Evolutionary conservation across 2,329 filamentous ascomycete species (phyloP).

Genomic region (Talaromyces funiculosus): DNA sequence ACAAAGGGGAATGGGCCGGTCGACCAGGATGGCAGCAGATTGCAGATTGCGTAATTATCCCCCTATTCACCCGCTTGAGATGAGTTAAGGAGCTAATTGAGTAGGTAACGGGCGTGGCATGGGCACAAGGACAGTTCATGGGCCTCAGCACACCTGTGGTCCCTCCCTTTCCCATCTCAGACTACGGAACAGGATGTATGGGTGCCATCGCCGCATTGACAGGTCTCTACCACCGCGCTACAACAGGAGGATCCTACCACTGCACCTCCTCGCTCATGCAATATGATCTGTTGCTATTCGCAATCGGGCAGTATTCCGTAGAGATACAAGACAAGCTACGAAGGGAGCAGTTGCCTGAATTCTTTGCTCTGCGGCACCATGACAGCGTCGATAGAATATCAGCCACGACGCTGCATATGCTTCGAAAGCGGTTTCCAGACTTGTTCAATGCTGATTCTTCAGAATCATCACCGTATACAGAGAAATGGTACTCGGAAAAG

Average conservation of each 20-base stretch:
- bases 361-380: constrained; percentile 54
- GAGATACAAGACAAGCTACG: constrained; percentile 50
- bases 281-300: constrained; percentile 62
- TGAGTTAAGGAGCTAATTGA: neutral
- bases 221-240: constrained; percentile 59
- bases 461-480: constrained; percentile 38
- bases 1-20: constrained; percentile 56
- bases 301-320: constrained; percentile 52
- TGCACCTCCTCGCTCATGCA: constrained; percentile 61
- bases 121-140: constrained; percentile 41
- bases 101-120: constrained; percentile 38
- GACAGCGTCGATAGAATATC: constrained; percentile 63
- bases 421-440: constrained; percentile 50
- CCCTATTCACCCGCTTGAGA: neutral
- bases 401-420: constrained; percentile 51
- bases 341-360: constrained; percentile 46
- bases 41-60: constrained; percentile 53
- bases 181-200: constrained; percentile 68
- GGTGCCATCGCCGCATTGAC: constrained; percentile 62
- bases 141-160: constrained; percentile 34
- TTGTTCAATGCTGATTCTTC: constrained; percentile 38
- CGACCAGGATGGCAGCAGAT: constrained; percentile 69
- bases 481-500: constrained; percentile 45
- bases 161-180: constrained; percentile 49
- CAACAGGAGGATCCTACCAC: constrained; percentile 60